Conservation (phyloP, 2,329 filamentous ascomycete genomes). For the Talaromyces sp. region DNA sequence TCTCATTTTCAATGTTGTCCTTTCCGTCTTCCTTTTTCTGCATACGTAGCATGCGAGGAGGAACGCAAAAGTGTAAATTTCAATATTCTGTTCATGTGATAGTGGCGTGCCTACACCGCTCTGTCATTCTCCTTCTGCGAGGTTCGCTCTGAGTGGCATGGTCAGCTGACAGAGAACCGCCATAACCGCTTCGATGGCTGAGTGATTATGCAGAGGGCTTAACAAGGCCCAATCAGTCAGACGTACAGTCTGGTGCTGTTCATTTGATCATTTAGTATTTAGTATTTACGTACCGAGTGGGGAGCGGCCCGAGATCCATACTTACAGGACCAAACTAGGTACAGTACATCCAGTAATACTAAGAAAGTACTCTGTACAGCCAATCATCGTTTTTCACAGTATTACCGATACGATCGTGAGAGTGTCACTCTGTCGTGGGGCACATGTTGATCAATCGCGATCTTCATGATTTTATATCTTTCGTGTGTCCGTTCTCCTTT, state of each 20-base stretch:
- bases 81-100: not conserved
- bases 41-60: not conserved
- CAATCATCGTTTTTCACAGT: not conserved
- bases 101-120: slow-evolving; percentile 2
- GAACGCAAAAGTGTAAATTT: not conserved
- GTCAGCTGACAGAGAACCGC: not conserved
- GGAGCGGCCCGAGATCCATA: slow-evolving; percentile 8
- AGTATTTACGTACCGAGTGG: not conserved
- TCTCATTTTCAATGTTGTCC: too few species aligned
- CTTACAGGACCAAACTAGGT: not conserved
- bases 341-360: too few species aligned
- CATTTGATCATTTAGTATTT: too few species aligned
- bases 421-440: not conserved
- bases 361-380: too few species aligned
- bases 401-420: not conserved
- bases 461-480: not conserved
- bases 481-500: not conserved
- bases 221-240: too few species aligned
- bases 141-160: not conserved
- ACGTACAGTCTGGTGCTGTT: too few species aligned
- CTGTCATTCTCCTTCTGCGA: not conserved
- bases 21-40: not conserved
- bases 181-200: not conserved
- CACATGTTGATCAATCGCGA: not conserved
- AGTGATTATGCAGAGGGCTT: too few species aligned